Evolutionary conservation across 2,329 filamentous ascomycete species (phyloP).

Genomic region (Xylaria sp.): DNA sequence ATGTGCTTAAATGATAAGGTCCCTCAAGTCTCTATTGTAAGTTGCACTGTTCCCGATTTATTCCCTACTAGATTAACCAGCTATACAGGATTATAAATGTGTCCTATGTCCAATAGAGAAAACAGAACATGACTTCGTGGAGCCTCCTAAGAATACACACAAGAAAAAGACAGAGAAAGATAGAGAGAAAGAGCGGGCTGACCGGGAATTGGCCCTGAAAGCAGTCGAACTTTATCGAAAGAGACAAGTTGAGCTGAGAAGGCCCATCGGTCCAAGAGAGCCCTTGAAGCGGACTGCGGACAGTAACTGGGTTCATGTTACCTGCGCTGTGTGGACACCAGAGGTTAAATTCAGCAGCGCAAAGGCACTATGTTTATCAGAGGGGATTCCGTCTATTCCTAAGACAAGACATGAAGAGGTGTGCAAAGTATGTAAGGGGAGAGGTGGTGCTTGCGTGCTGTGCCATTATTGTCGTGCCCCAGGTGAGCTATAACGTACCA

Average conservation of each 20-base stretch:
- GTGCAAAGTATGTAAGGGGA: constrained; percentile 83
- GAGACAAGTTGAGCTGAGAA: constrained; percentile 81
- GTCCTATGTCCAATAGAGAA: constrained; percentile 85
- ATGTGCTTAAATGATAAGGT: constrained; percentile 95
- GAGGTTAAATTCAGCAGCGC: constrained; percentile 93
- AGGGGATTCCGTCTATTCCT: constrained; percentile 86
- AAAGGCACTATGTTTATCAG: constrained; percentile 79
- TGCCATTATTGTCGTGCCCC: constrained; percentile 75
- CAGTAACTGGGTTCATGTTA: constrained; percentile 98
- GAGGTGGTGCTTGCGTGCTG: constrained; percentile 76
- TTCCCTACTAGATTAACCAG: constrained; percentile 36
- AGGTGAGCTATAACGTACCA: constrained; percentile 43
- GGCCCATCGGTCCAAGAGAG: constrained; percentile 83
- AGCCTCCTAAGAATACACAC: constrained; percentile 76
- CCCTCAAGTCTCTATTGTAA: constrained; percentile 87
- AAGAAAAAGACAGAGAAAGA: constrained; percentile 93
- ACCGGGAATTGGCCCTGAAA: constrained; percentile 81
- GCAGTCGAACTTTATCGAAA: constrained; percentile 82
- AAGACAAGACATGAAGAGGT: constrained; percentile 73
- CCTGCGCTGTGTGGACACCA: constrained; percentile 87
- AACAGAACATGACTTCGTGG: constrained; percentile 83
- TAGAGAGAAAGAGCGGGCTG: constrained; percentile 82
- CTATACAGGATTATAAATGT: constrained; percentile 79
- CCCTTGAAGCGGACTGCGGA: constrained; percentile 91
- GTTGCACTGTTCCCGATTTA: constrained; percentile 40